Evolutionary conservation across 108 stramenopile genomes (phyloP).

Genomic region (Mediolabrus comicus): DNA sequence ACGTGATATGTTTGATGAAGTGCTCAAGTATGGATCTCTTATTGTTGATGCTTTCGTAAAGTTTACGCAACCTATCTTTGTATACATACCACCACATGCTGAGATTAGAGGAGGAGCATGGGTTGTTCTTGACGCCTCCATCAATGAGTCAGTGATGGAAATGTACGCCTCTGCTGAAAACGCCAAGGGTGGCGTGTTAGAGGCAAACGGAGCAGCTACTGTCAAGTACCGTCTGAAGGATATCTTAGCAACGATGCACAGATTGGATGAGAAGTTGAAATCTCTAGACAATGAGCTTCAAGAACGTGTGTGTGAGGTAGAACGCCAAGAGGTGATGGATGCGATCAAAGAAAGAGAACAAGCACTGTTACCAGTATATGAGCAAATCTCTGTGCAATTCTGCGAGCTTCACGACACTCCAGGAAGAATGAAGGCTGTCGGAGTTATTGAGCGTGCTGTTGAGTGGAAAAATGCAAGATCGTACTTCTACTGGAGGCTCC

Average conservation of each 20-base stretch:
- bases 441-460: conserved; percentile 91
- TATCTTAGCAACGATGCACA: conserved; percentile 90
- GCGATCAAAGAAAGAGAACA: conserved; percentile 68
- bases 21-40: conserved; percentile 97
- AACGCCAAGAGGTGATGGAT: conserved; percentile 34
- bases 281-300: conserved; percentile 70
- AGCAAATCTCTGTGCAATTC: conserved; percentile 97
- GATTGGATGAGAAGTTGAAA: conserved; percentile 86
- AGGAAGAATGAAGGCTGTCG: conserved; percentile 98
- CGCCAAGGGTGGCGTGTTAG: conserved; percentile 96
- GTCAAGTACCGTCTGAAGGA: conserved; percentile 98
- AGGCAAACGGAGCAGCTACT: conserved; percentile 95
- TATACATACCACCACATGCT: conserved; percentile 98
- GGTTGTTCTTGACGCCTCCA: conserved; percentile 99
- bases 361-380: conserved; percentile 88
- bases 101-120: conserved; percentile 99
- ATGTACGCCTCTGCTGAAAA: conserved; percentile 91
- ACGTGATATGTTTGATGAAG: conserved; percentile 99
- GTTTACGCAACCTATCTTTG: conserved; percentile 97
- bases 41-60: conserved; percentile 99
- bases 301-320: conserved; percentile 41
- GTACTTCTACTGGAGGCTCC: conserved; percentile 97
- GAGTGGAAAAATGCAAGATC: conserved; percentile 89
- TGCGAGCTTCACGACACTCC: conserved; percentile 99
- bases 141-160: conserved; percentile 97